Base-by-base conservation (phyloP, 805 yeast species). In the Spathaspora passalidarum region DNA sequence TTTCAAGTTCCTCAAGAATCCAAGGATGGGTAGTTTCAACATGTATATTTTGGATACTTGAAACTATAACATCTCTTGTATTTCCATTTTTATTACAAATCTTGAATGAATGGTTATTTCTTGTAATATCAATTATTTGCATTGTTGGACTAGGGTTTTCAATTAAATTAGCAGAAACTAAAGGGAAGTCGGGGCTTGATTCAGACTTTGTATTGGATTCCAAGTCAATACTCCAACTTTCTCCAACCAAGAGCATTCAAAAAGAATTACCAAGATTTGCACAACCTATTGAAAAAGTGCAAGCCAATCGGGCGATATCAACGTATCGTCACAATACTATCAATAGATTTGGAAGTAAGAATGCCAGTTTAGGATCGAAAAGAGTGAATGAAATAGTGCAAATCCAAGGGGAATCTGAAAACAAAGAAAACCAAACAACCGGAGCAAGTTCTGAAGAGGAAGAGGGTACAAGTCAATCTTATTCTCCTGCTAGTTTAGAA, bases 21-120 rank as follows among this genome's bases (percentile, higher is more conserved):
- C 76, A 74, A 50, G 81, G 80, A 0, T 59, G 72, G 20, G 64
- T 80, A 0, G 49, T 77, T 4, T 70, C 78, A 39, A 71, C 75
- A 72, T 58, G 73, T 20, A 56, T 66, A 11, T 73, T 78, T 2
- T 78, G 81, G 81, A 49, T 62, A 1, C 47, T 69, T 6, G 69
- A 65, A 49, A 69, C 69, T 17, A 25, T 55, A 0, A 55, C 73
- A 43, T 69, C 73, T 0, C 60, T 76, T 42, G 38, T 68, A 2
- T 61, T 75, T 0, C 82, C 83, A 0, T 25, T 66, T 1, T 48
- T 66, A 38, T 56, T 78, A 29, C 57, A 62, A 26, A 32, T 49
- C 9, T 47, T 73, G 16, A 65, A 66, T 38, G 69, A 70, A 64
- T 74, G 69, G 38, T 60, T 74, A 1, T 77, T 77, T 50, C 45